phyloP scores from a whole-genome alignment of 495 filamentous ascomycete genomes.

The Aspergillus sclerotioniger region DNA sequence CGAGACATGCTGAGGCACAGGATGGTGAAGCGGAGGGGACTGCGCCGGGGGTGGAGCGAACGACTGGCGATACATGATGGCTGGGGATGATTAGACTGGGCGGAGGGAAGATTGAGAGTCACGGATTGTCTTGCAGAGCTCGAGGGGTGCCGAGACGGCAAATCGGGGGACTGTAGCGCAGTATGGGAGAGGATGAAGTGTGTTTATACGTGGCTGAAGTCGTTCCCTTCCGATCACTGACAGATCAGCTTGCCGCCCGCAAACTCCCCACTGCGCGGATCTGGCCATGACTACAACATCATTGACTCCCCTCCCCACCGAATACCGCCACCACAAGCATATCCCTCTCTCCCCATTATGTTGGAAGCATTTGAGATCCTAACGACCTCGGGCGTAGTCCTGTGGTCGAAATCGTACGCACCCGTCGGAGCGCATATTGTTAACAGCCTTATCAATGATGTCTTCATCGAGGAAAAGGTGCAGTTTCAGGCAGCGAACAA shows the following conservation, averaged over 20 bases:
- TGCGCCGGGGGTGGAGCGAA: constrained; percentile 75
- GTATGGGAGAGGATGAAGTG: constrained; percentile 15
- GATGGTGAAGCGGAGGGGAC: constrained; percentile 96
- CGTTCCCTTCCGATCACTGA: constrained; percentile 25
- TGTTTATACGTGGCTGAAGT: constrained; percentile 48
- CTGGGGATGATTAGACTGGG: constrained; percentile 4
- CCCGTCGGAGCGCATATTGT: constrained; percentile 77
- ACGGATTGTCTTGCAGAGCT: neutral
- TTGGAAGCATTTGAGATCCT: constrained; percentile 95
- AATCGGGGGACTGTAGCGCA: constrained; percentile 15
- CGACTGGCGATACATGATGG: constrained; percentile 74
- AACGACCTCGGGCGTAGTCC: constrained; percentile 90
- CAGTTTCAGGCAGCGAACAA: constrained; percentile 46
- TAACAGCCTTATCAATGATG: constrained; percentile 91
- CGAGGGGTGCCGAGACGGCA: constrained; percentile 6
- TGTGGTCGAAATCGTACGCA: constrained; percentile 89
- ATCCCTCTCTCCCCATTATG: constrained; percentile 49
- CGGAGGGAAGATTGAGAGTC: neutral
- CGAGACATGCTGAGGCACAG: constrained; percentile 96
- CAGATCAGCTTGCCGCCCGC: constrained; percentile 34
- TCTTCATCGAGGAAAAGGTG: constrained; percentile 93
- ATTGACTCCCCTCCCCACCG: constrained; percentile 9
- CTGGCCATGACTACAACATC: constrained; percentile 5
- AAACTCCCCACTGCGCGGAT: constrained; percentile 35
- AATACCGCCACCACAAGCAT: constrained; percentile 1